A percentile compares a stretch with the other conserved stretches of the same genome.
phyloP scores from a whole-genome alignment of 164 flowering plant genomes.

The Liriodendron chinense region DNA sequence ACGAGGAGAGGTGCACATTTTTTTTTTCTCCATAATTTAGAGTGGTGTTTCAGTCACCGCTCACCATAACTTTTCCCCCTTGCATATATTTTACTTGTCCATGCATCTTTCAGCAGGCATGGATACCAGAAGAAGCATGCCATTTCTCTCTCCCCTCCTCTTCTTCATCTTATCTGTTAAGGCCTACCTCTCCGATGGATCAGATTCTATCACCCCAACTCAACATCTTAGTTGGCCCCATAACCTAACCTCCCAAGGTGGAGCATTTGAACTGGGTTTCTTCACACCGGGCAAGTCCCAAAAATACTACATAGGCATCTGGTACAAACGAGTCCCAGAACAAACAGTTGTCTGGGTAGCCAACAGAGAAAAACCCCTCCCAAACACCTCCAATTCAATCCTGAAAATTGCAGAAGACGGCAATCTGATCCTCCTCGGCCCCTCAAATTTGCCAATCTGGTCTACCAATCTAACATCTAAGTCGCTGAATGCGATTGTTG shows the following conservation, averaged over 20 bases:
- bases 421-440: background rate
- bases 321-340: background rate
- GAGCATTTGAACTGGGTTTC: constrained; percentile 8
- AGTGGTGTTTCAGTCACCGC: too few species aligned
- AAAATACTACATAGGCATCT: constrained; percentile 6
- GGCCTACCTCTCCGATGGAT: too few species aligned
- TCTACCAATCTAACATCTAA: background rate
- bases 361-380: constrained; percentile 4
- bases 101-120: too few species aligned
- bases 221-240: background rate
- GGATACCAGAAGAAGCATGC: background rate
- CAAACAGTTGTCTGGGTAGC: constrained; percentile 10
- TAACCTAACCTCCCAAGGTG: constrained; percentile 4
- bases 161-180: too few species aligned
- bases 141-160: background rate
- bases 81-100: too few species aligned
- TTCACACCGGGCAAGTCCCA: constrained; percentile 8
- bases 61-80: too few species aligned
- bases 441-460: background rate
- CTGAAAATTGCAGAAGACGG: background rate
- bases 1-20: too few species aligned
- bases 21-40: too few species aligned
- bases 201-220: too few species aligned
- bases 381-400: background rate
- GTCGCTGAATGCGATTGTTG: background rate